Evolutionary conservation across 495 filamentous ascomycete species (phyloP).

Genomic region (Cairneyella variabilis): DNA sequence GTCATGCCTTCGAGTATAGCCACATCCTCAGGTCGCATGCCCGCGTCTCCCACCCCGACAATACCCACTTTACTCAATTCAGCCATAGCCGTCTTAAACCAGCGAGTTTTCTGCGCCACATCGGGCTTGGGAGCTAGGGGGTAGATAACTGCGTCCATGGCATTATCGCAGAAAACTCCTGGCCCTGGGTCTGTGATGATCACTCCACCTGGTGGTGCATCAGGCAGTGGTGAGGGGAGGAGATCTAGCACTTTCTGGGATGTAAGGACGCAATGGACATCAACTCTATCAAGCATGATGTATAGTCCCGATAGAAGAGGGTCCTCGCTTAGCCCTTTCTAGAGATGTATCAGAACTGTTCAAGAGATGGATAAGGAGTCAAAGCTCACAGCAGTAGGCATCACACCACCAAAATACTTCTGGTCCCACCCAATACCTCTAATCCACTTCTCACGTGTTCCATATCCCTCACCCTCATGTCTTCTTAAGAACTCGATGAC

Average conservation of each 20-base stretch:
- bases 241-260: constrained; percentile 54
- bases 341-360: constrained; percentile 18
- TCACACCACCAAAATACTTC: constrained; percentile 47
- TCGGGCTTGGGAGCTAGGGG: constrained; percentile 50
- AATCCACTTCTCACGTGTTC: constrained; percentile 45
- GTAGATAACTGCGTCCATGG: constrained; percentile 53
- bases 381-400: constrained; percentile 56
- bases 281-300: constrained; percentile 64
- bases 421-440: constrained; percentile 67
- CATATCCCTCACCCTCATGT: constrained; percentile 27
- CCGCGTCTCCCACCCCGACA: constrained; percentile 61
- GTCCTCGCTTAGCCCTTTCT: constrained; percentile 51
- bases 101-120: constrained; percentile 40
- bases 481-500: constrained; percentile 45
- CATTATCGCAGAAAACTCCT: constrained; percentile 70
- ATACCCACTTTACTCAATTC: constrained; percentile 56
- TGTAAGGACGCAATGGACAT: constrained; percentile 63
- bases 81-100: constrained; percentile 50
- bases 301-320: constrained; percentile 45
- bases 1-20: constrained; percentile 45
- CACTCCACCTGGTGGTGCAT: constrained; percentile 53
- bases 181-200: constrained; percentile 49
- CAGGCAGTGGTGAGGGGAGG: constrained; percentile 45
- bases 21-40: constrained; percentile 47
- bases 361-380: not conserved